Conservation (phyloP, 2,329 filamentous ascomycete genomes). For the Claviceps pusilla region DNA sequence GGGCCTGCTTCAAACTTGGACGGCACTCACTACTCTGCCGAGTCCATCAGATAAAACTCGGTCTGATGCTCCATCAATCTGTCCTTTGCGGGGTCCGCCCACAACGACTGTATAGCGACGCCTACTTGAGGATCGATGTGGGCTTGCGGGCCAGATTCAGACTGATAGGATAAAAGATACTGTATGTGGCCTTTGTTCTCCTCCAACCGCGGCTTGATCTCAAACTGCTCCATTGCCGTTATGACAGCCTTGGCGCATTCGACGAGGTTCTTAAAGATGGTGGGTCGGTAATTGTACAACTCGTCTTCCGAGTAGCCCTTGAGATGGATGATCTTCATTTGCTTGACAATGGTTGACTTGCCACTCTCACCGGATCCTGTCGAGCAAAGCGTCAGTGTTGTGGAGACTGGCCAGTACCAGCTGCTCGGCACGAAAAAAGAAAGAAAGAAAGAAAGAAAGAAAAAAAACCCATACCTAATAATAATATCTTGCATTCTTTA, state of each 20-base stretch:
- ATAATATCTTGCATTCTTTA: conserved; percentile 95
- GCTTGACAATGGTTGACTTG: conserved; percentile 98
- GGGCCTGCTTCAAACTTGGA: no score
- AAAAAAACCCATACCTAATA: conserved; percentile 52
- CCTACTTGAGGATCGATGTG: conserved; percentile 69
- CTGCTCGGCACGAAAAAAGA: background rate
- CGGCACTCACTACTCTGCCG: conserved; percentile 78
- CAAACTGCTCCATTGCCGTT: conserved; percentile 80
- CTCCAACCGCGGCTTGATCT: conserved; percentile 60
- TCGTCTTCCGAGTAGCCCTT: conserved; percentile 95
- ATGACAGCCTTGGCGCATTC: conserved; percentile 94
- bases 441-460: no score
- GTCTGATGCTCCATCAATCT: conserved; percentile 83
- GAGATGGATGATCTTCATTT: conserved; percentile 99
- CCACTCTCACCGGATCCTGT: conserved; percentile 93
- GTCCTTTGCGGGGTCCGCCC: conserved; percentile 75
- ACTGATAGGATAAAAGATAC: conserved; percentile 72
- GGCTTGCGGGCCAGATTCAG: conserved; percentile 80
- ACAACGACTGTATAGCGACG: conserved; percentile 69
- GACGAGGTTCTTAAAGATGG: conserved; percentile 94
- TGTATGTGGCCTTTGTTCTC: conserved; percentile 61
- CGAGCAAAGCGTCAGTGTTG: conserved; percentile 8
- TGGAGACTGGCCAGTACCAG: background rate
- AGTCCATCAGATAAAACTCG: conserved; percentile 99
- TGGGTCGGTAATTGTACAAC: conserved; percentile 82